Conservation (phyloP, 169 alveolate genomes). For the Cryptosporidium xiaoi region DNA sequence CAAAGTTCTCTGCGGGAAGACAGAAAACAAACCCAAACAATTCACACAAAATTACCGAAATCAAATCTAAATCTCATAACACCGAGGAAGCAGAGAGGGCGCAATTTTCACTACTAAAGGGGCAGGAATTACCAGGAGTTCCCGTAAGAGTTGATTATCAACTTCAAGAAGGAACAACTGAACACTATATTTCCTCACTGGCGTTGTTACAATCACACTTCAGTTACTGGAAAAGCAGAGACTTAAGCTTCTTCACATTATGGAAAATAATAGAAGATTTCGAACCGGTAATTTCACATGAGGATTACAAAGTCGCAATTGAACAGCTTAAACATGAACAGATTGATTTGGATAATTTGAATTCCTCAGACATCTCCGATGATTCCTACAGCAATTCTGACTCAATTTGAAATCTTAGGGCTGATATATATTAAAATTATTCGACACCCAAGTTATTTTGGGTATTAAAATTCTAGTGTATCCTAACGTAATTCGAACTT, state of each 20-base stretch:
- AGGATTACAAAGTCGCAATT: constrained; percentile 52
- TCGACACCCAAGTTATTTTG: not conserved
- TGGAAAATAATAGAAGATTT: constrained; percentile 72
- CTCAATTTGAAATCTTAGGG: not conserved
- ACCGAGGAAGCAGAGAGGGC: constrained; percentile 44
- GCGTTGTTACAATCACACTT: constrained; percentile 86
- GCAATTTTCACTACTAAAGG: constrained; percentile 47
- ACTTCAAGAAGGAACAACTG: constrained; percentile 87
- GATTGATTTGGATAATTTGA: not conserved
- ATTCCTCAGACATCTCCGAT: constrained; percentile 17
- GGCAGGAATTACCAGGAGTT: constrained; percentile 39
- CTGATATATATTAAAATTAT: not conserved
- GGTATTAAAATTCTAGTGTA: constrained; percentile 14
- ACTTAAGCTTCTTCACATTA: constrained; percentile 82
- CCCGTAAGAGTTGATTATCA: constrained; percentile 81
- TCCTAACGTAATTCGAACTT: constrained; percentile 33
- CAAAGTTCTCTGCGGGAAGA: constrained; percentile 75
- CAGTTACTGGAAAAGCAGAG: constrained; percentile 86
- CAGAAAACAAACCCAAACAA: not conserved
- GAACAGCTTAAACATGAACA: constrained; percentile 71
- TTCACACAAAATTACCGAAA: not conserved
- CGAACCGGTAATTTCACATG: constrained; percentile 62
- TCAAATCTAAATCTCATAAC: constrained; percentile 29
- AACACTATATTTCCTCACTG: constrained; percentile 85
- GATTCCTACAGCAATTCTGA: constrained; percentile 19